Evolutionary conservation across 495 filamentous ascomycete species (phyloP).

Genomic region (Xylona heveae): DNA sequence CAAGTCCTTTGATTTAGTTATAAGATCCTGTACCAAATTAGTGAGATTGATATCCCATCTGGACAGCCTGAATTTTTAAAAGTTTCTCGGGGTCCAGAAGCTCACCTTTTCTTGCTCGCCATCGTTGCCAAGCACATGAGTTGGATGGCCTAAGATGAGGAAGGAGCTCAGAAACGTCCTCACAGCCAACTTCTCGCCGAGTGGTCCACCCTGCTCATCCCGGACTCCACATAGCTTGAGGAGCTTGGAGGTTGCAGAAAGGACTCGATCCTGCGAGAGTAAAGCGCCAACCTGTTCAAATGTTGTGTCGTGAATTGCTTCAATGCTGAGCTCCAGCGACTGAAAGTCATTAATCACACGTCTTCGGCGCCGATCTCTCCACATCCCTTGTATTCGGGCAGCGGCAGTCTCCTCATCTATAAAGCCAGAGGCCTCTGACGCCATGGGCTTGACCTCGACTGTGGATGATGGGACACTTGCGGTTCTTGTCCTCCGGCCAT

Average conservation of each 20-base stretch:
- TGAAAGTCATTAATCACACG: constrained; percentile 42
- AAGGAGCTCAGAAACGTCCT: constrained; percentile 85
- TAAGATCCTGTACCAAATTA: constrained; percentile 47
- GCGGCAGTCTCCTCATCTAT: constrained; percentile 42
- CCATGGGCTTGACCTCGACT: not conserved
- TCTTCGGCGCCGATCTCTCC: constrained; percentile 40
- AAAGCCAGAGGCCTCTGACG: not conserved
- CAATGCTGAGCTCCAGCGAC: constrained; percentile 49
- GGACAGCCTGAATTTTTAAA: constrained; percentile 27
- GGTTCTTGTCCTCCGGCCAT: constrained; percentile 24
- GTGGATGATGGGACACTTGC: constrained; percentile 3
- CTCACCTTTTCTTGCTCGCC: constrained; percentile 59
- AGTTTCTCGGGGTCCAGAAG: constrained; percentile 22
- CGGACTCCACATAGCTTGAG: constrained; percentile 59
- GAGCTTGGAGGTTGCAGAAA: constrained; percentile 46
- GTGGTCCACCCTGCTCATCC: constrained; percentile 42
- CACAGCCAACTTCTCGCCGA: constrained; percentile 57
- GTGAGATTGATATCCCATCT: too few relatives aligned
- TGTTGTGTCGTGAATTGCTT: constrained; percentile 44
- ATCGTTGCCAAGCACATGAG: constrained; percentile 73
- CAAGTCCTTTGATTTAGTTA: constrained; percentile 70
- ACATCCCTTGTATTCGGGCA: constrained; percentile 52
- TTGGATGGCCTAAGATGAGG: constrained; percentile 78
- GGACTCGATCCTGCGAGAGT: constrained; percentile 53
- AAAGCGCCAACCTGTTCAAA: constrained; percentile 69